Conservation (phyloP, 257 asterid species). For the Scutellaria baicalensis region DNA sequence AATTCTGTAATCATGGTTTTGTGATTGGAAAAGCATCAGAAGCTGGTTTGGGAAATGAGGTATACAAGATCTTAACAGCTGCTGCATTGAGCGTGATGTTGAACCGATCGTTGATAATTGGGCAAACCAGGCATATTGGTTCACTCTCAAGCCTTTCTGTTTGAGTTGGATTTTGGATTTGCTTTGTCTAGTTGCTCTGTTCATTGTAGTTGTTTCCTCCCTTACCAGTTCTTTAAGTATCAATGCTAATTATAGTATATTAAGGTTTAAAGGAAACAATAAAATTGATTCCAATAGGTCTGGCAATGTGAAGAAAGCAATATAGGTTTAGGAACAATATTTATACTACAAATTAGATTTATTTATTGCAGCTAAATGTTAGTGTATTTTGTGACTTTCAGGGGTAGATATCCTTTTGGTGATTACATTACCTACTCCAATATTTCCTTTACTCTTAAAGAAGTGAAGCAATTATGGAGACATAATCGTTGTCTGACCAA, state of each 20-base stretch:
- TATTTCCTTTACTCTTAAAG: constrained; percentile 63
- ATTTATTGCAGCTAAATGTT: constrained; percentile 11
- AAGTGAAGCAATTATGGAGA: constrained; percentile 96
- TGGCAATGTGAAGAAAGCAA: background rate
- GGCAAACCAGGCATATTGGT: constrained; percentile 99
- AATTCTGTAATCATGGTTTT: constrained; percentile 89
- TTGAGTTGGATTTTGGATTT: constrained; percentile 19
- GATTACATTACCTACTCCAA: constrained; percentile 81
- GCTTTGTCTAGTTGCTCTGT: constrained; percentile 3
- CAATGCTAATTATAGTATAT: background rate
- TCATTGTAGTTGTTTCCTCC: background rate
- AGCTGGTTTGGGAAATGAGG: constrained; percentile 96
- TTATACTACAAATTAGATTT: background rate
- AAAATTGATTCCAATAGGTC: background rate
- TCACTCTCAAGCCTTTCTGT: constrained; percentile 86
- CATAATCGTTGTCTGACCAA: constrained; percentile 63
- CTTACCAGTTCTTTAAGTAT: background rate
- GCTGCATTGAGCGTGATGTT: constrained; percentile 95
- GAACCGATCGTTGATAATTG: constrained; percentile 96
- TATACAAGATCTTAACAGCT: constrained; percentile 89
- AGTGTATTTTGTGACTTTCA: constrained; percentile 28
- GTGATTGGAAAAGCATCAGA: constrained; percentile 93
- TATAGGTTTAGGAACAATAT: background rate
- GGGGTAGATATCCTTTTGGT: constrained; percentile 82
- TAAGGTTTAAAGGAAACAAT: background rate